Evolutionary conservation across 148 eudicot genomes (phyloP).

Genomic region (Rhododendron henanense): DNA sequence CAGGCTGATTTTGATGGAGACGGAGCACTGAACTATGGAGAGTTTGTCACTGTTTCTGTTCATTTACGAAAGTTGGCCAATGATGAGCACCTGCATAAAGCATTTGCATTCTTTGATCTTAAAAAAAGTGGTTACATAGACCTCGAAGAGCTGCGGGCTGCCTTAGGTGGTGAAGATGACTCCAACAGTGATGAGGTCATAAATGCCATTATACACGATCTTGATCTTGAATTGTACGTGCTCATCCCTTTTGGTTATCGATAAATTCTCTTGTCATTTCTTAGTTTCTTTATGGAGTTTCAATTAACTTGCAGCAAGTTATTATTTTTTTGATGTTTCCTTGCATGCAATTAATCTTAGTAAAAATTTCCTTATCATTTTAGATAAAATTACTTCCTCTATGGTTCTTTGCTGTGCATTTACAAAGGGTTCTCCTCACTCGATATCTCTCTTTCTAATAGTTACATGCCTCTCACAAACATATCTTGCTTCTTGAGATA

Average conservation of each 20-base stretch:
- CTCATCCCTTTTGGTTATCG: too few species aligned
- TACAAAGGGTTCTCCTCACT: background rate
- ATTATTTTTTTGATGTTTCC: background rate
- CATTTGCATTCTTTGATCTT: slow-evolving; percentile 64
- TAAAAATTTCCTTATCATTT: too few species aligned
- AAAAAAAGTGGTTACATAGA: slow-evolving; percentile 69
- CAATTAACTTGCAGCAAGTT: too few species aligned
- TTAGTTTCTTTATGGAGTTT: too few species aligned
- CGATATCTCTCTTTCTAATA: background rate
- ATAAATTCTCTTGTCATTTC: background rate
- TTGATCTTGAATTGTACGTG: too few species aligned
- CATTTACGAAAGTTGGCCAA: slow-evolving; percentile 68
- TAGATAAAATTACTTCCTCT: background rate
- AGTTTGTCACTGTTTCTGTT: slow-evolving; percentile 64
- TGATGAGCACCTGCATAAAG: slow-evolving; percentile 73
- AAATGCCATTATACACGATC: too few species aligned
- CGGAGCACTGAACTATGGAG: slow-evolving; percentile 61
- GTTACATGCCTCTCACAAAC: background rate
- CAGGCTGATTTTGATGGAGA: slow-evolving; percentile 79
- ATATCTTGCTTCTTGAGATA: background rate
- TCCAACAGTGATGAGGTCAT: too few species aligned
- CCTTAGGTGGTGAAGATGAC: slow-evolving; percentile 47
- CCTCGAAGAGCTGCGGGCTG: slow-evolving; percentile 65
- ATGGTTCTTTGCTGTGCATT: background rate
- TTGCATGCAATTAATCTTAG: background rate